Conservation (phyloP, 208 protist species). For the Leishmania lainsoni region DNA sequence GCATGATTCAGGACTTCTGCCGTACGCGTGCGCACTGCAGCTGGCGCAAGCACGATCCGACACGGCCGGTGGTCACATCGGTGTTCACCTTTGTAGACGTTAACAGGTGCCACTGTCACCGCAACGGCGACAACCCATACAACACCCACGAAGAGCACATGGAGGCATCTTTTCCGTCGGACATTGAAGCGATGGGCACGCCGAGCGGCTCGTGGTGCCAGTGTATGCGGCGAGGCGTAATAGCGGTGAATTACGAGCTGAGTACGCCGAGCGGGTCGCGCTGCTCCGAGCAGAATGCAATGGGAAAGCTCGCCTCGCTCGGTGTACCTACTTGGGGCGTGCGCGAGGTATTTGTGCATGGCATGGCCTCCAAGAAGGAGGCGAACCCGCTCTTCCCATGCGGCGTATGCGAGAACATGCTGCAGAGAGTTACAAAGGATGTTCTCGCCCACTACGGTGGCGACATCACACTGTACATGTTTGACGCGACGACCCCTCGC, state of each 20-base stretch:
- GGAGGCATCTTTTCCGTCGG: conserved; percentile 10
- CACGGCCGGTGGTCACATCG: conserved; percentile 81
- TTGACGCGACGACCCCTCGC: conserved; percentile 74
- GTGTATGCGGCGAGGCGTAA: conserved; percentile 66
- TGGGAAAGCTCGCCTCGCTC: conserved; percentile 80
- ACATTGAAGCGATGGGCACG: conserved; percentile 34
- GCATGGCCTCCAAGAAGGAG: conserved; percentile 64
- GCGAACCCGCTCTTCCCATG: conserved; percentile 90
- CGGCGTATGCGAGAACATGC: conserved; percentile 92
- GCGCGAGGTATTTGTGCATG: conserved; percentile 88
- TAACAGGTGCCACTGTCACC: conserved; percentile 56
- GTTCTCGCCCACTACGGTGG: conserved; percentile 65
- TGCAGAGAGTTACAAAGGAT: conserved; percentile 82
- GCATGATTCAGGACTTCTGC: conserved; percentile 55
- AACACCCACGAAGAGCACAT: conserved; percentile 20
- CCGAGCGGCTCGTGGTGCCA: conserved; percentile 72
- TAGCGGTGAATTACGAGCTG: conserved; percentile 91
- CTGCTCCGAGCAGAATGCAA: conserved; percentile 90
- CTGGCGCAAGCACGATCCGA: conserved; percentile 87
- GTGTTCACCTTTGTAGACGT: conserved; percentile 87
- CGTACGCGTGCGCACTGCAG: conserved; percentile 67
- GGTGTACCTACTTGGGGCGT: conserved; percentile 80
- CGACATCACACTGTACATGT: conserved; percentile 89
- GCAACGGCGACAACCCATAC: conserved; percentile 26
- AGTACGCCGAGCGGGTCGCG: conserved; percentile 89